Evolutionary conservation across 495 filamentous ascomycete species (phyloP).

Genomic region (Pyrenula aspistea): DNA sequence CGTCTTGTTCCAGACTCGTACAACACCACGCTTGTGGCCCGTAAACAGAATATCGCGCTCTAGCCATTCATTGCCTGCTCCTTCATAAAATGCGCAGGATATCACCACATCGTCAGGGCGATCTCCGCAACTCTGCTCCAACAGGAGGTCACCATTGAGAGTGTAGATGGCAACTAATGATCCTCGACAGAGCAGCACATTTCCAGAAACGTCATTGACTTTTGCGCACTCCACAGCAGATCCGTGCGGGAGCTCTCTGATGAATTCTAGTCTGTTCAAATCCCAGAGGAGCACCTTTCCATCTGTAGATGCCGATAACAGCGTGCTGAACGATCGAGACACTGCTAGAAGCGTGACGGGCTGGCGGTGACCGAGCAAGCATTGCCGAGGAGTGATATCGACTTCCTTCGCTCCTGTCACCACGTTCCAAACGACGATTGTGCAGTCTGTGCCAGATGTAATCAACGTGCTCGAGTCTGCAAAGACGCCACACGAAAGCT

Average conservation of each 20-base stretch:
- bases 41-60: constrained; percentile 81
- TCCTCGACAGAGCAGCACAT: constrained; percentile 74
- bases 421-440: constrained; percentile 69
- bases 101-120: constrained; percentile 60
- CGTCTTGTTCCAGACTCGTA: constrained; percentile 54
- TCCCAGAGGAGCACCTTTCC: constrained; percentile 86
- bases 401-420: constrained; percentile 52
- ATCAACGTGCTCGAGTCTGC: constrained; percentile 83
- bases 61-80: constrained; percentile 81
- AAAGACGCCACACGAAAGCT: constrained; percentile 68
- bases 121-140: constrained; percentile 68
- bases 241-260: constrained; percentile 55
- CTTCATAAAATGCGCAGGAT: constrained; percentile 88
- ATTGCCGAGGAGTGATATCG: constrained; percentile 68
- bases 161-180: constrained; percentile 67
- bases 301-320: constrained; percentile 70
- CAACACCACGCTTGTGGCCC: constrained; percentile 71
- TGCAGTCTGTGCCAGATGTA: constrained; percentile 84
- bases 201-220: constrained; percentile 82
- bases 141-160: constrained; percentile 70
- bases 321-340: constrained; percentile 73
- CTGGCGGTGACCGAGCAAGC: constrained; percentile 78
- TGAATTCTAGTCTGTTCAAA: constrained; percentile 75
- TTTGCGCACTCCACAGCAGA: constrained; percentile 52
- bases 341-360: constrained; percentile 72